Base-by-base conservation (phyloP, 768 basidiomycete species). In the Calvatia gigantea region DNA sequence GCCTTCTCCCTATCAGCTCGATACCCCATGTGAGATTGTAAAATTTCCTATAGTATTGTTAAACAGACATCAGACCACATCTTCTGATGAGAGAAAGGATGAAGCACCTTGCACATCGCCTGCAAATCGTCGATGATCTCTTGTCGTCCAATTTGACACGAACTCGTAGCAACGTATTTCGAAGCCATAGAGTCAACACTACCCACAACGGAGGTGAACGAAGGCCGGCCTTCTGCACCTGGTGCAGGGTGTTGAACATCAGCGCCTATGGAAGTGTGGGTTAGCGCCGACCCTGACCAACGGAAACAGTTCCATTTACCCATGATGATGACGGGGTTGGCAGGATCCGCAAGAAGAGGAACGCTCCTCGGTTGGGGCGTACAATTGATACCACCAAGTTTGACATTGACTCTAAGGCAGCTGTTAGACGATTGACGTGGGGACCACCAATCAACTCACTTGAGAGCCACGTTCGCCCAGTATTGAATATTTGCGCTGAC, bases 241-340 rank as follows among this genome's bases (percentile, higher is more conserved):
- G 91, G 89, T 1, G 87, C 80, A 0, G 90, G 89, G 62, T 92
- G 90, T 17, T 87, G 86, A 15, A 87, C 86, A 65, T 91, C 89
- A 6, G 89, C 89, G 50, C 87, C 84, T 87, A 59, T 38, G 27
- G 25, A 39, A 53, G 33, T 23, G 45, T 3, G 14, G 19, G 14
- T 17, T 5, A 46, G 4, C 28, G 27, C 57, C 14, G 11, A 46
- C 2, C 14, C 29, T 37, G n/a, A 6, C 28, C 4, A 29, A 48
- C 23, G 21, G 55, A 23, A 3, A 4, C 6, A 44, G 57, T 0
- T n/a, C 43, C 15, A 48, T 71, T 61, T 73, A 78, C 89, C 91
- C 77, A 92, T 84, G 23, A 92, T 81, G 14, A 92, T 82, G 0
- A 89, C 87, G 0, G 90, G 88, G 59, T 84, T 82, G 29, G 77